A percentile compares a stretch with the other conserved stretches of the same genome.
Evolutionary conservation across 2,329 filamentous ascomycete genomes (phyloP).

Genomic region (Juglanconis sp.): DNA sequence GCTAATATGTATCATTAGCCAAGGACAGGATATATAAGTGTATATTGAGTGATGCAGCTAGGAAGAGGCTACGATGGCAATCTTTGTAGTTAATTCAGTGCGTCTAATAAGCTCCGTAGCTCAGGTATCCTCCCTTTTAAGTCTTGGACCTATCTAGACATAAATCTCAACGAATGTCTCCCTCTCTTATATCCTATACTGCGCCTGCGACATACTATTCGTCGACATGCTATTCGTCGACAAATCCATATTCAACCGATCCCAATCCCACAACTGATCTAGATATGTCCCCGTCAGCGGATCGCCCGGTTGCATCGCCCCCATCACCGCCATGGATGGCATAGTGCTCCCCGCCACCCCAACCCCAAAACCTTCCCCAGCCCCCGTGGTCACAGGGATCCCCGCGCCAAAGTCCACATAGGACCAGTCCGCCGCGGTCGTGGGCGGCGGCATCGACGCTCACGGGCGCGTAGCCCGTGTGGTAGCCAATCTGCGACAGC

Average conservation of each 20-base stretch:
- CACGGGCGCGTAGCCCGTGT: background rate
- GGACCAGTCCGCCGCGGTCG: background rate
- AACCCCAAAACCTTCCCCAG: background rate
- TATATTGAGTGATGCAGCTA: no score
- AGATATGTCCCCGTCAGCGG: constrained; percentile 15
- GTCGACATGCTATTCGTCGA: background rate
- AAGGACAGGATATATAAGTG: no score
- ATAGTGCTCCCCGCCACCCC: background rate
- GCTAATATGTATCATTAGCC: no score
- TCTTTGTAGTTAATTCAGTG: no score
- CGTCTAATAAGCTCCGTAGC: no score
- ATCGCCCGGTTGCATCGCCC: constrained; percentile 10
- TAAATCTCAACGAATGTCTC: no score
- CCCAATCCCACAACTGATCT: constrained; percentile 16
- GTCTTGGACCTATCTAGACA: no score
- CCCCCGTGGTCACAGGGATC: background rate
- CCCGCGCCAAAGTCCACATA: constrained; percentile 5
- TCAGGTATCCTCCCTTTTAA: no score
- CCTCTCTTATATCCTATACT: background rate
- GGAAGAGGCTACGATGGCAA: no score
- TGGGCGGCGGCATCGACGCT: background rate
- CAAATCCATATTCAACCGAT: constrained; percentile 9
- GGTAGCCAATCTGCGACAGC: background rate
- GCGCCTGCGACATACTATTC: background rate
- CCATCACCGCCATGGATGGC: background rate